Conservation (phyloP, 495 filamentous ascomycete species). For the Aspergillus coremiiformis region DNA sequence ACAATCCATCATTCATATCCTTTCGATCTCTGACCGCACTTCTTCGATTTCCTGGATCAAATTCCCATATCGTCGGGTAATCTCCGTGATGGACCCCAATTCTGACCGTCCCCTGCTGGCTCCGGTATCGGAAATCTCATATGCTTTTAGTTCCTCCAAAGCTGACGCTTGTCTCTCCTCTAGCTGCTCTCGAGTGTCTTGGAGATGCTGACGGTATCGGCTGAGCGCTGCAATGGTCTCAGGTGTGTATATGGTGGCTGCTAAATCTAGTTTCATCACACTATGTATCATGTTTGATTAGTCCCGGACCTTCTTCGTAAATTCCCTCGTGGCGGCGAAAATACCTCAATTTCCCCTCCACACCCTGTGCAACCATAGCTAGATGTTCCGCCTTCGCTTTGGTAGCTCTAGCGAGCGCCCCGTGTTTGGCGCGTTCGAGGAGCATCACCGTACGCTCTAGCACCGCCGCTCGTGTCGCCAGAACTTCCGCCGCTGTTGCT, state of each 20-base stretch:
- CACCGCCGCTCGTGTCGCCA: conserved; percentile 25
- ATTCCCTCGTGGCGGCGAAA: conserved; percentile 12
- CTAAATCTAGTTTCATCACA: conserved; percentile 35
- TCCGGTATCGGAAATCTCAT: conserved; percentile 36
- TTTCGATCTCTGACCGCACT: conserved; percentile 50
- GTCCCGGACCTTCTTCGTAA: neutral
- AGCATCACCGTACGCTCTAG: conserved; percentile 36
- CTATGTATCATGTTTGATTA: conserved; percentile 15
- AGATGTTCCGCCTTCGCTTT: conserved; percentile 51
- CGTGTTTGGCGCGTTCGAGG: conserved; percentile 59
- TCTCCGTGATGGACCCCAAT: conserved; percentile 48
- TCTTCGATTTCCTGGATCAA: conserved; percentile 47
- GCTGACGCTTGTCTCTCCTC: conserved; percentile 37
- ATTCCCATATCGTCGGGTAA: conserved; percentile 51
- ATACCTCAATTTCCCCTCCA: conserved; percentile 46
- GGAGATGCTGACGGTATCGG: conserved; percentile 48
- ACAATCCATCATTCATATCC: conserved; percentile 23
- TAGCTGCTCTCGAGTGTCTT: conserved; percentile 41
- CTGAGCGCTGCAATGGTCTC: conserved; percentile 50
- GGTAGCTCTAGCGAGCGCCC: conserved; percentile 49
- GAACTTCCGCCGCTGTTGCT: conserved; percentile 28
- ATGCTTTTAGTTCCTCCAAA: conserved; percentile 46
- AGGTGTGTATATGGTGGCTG: conserved; percentile 47
- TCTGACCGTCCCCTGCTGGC: conserved; percentile 16
- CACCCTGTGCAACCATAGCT: conserved; percentile 48